Conservation (phyloP, 179 eudicot genomes). For the Dionaea muscipula region DNA sequence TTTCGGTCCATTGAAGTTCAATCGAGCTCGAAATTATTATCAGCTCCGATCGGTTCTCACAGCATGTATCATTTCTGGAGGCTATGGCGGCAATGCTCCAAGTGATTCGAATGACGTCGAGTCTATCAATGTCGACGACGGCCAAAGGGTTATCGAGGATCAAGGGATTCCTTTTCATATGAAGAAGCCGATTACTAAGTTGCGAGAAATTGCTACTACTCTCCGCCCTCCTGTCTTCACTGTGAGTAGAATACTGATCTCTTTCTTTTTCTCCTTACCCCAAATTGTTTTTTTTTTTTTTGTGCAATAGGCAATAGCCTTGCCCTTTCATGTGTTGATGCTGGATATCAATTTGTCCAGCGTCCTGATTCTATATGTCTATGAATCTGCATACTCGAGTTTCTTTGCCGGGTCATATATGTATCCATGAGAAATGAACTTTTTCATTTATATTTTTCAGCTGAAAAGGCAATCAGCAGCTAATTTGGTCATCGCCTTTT, state of each 20-base stretch:
- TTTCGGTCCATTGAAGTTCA: slow-evolving; percentile 15
- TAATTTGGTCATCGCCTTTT: slow-evolving; percentile 41
- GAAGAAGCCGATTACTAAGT: slow-evolving; percentile 16
- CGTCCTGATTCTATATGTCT: no score
- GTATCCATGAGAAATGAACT: no score
- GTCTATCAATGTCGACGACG: slow-evolving; percentile 1
- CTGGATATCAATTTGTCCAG: no score
- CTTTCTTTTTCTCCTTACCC: background rate
- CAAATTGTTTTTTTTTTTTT: background rate
- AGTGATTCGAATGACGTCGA: slow-evolving; percentile 9
- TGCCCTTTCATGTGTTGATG: no score
- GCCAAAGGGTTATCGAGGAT: slow-evolving; percentile 4
- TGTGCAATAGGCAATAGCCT: no score
- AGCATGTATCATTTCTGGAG: slow-evolving; percentile 12
- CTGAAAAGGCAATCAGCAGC: slow-evolving; percentile 34
- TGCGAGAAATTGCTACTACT: slow-evolving; percentile 29
- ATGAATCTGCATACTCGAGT: no score
- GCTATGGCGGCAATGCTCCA: slow-evolving; percentile 4
- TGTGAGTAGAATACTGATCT: slow-evolving; percentile 47
- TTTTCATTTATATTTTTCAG: slow-evolving; percentile 22
- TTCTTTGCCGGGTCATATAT: no score
- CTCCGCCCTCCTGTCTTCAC: slow-evolving; percentile 34
- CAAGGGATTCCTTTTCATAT: slow-evolving; percentile 8
- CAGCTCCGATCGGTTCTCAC: slow-evolving; percentile 19
- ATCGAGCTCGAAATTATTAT: slow-evolving; percentile 9